Evolutionary conservation across 768 basidiomycete genomes (phyloP), one percentile per base, ranked within the genome.

Genomic region (Russula emetica): DNA sequence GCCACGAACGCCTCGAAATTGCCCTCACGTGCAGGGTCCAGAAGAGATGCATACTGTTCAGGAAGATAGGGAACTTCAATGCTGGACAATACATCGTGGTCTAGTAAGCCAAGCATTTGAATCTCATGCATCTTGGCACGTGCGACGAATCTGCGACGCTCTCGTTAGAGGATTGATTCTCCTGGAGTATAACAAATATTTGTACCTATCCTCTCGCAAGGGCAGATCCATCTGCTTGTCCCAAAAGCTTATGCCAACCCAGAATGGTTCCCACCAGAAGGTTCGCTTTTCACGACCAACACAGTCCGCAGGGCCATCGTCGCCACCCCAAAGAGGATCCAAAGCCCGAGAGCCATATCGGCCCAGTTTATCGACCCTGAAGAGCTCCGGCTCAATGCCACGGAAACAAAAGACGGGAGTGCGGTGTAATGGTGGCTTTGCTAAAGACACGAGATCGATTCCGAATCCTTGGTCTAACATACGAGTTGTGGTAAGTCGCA

Each of bases 111-210:
- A 1, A 97, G 82, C 90, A 92, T 95, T 71, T 97, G 90, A 44
- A 97, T 93, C 71, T 95, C 92, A 70, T 94, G 92, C 93, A 97
- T 96, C 76, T 92, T 92, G n/a, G 91, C 94, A 34, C 96, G 85
- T 6, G 93, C 88, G 28, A 98, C 79, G 72, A 98, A 98, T 64
- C 96, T 94, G 68, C 69, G 28, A 45, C 20, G 44, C 62, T 34
- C 55, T 40, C 34, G 49, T 63, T 24, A 26, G 36, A 18, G 53
- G 2, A 24, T 51, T 22, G 18, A 30, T 40, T 40, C 30, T 18
- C 24, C n/a, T 53, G n/a, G 24, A 58, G 4, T 45, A 22, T 32
- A 36, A 67, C 53, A 30, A 40, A 3, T 49, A 61, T 63, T 69
- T 74, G 50, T 61, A 90, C 90, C 92, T 82, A 73, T 92, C 91